These are phyloP conservation scores for Saccharomyces paradoxus DNA, from an alignment of 805 yeast genomes.

Conservation along the genomic window DNA sequence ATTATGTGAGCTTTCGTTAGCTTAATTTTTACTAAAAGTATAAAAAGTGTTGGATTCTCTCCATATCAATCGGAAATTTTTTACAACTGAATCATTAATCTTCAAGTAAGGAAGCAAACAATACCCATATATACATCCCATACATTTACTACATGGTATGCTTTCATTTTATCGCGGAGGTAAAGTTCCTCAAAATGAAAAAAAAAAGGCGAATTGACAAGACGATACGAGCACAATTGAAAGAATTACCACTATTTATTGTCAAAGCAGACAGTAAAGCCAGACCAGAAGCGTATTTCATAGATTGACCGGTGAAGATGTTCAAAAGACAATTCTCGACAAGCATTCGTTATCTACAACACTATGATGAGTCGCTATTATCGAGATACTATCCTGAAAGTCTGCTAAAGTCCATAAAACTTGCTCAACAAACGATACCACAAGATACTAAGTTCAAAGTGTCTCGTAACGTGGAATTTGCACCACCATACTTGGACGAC, in stretches of 20 bases:
- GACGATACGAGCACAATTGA: not conserved
- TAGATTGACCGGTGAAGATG: constrained; percentile 3
- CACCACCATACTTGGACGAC: constrained; percentile 67
- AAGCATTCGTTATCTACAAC: constrained; percentile 12
- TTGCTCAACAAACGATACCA: constrained; percentile 74
- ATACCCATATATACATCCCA: not conserved
- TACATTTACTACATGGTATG: too few species aligned
- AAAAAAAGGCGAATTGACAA: not conserved
- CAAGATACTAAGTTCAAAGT: constrained; percentile 43
- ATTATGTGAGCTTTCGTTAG: too few species aligned
- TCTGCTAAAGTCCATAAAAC: constrained; percentile 68
- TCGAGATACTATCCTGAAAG: constrained; percentile 75
- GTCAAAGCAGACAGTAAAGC: not conserved
- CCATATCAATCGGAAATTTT: not conserved
- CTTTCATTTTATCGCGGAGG: not conserved
- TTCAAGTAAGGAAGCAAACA: too few species aligned
- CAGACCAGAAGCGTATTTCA: not conserved
- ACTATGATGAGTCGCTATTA: constrained; percentile 32
- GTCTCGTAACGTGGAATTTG: constrained; percentile 43
- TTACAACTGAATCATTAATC: not conserved
- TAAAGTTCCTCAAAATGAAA: not conserved
- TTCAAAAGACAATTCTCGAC: constrained; percentile 18
- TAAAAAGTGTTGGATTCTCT: too few species aligned
- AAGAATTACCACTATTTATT: not conserved
- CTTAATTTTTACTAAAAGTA: too few species aligned